These are phyloP conservation scores for Chloris gayana DNA, from an alignment of 176 grass and related monocot genomes.

Conservation along the genomic window DNA sequence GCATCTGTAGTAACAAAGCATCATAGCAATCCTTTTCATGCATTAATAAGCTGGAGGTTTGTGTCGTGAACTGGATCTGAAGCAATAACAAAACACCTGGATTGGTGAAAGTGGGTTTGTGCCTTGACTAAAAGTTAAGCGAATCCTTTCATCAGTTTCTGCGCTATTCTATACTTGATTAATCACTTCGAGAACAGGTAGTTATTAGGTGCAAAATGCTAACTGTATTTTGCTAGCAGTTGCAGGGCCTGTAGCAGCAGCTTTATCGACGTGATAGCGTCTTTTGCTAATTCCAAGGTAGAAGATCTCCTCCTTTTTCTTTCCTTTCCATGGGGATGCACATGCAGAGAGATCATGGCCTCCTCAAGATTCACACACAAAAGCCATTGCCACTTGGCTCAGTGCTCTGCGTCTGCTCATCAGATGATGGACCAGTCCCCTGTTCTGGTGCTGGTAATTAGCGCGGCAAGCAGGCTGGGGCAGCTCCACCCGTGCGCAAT, in stretches of 20 bases:
- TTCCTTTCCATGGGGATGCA: not conserved
- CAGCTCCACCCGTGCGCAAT: conserved; percentile 19
- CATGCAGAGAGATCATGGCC: not conserved
- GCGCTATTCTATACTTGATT: not conserved
- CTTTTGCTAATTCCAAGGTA: conserved; percentile 53
- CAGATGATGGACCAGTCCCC: too few species aligned
- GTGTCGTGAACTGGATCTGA: not conserved
- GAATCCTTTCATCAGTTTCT: not conserved
- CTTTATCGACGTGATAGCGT: not conserved
- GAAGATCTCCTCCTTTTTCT: conserved; percentile 25
- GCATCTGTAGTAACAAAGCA: too few species aligned
- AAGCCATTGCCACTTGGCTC: not conserved
- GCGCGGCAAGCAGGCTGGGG: not conserved
- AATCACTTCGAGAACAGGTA: not conserved
- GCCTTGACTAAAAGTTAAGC: not conserved
- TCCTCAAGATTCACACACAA: not conserved
- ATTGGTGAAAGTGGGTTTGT: not conserved
- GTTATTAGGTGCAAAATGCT: not conserved
- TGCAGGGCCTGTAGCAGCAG: conserved; percentile 2
- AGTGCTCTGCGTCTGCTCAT: too few species aligned
- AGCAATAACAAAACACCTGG: not conserved
- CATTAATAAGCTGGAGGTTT: not conserved
- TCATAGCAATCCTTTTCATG: not conserved
- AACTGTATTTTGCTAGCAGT: conserved; percentile 16
- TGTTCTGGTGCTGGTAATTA: not conserved